Evolutionary conservation across 2,329 filamentous ascomycete genomes (phyloP), one percentile per base, ranked within the genome.

Genomic region (Dryadomyces quercivorus): DNA sequence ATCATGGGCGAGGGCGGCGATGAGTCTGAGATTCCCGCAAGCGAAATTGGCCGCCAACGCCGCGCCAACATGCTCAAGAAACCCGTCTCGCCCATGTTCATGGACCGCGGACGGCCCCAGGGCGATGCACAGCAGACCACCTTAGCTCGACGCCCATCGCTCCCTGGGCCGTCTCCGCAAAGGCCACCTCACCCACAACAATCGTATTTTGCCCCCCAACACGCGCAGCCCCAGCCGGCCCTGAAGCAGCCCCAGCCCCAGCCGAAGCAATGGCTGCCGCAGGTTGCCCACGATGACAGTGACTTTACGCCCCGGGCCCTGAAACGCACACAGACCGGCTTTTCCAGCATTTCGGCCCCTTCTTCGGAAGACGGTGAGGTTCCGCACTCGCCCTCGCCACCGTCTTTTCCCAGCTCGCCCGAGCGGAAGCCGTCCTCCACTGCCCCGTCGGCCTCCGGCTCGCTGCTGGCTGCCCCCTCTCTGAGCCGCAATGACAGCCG

Each of bases 1-100:
- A 70, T 95, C 58, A 96, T 97, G 63, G 92, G 92, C 49, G 85
- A 92, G 67, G 92, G 92, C 56, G 92, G 92, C 38, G 92, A 96
- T 63, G 90, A 95, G 67, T 85, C 86, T 54, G 82, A 87, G 53
- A 72, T 78, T 9, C 86, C 87, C 1, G 79, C 83, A 1, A 73
- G 81, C 20, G 86, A 93, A 64, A 84, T 95, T 54, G 83, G 81
- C 5, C 76, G 73, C 64, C 73, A 71, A 58, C 84, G 77, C 67
- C 73, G 66, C 64, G 61, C 68, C 63, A 50, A 46, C 1, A n/a
- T 45, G 3, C 18, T 18, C 9, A 46, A 49, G 44, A 20, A 2
- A 5, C 10, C 50, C 12, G n/a, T 12, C 7, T 46, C 42, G n/a
- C 42, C 50, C 12, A 7, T 42, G 18, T 18, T 15, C 36, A 7